Percentiles rank a stretch among this genome's conserved stretches.
Evolutionary conservation across 2,329 filamentous ascomycete genomes (phyloP).

Genomic region (Elsinoe batatas): DNA sequence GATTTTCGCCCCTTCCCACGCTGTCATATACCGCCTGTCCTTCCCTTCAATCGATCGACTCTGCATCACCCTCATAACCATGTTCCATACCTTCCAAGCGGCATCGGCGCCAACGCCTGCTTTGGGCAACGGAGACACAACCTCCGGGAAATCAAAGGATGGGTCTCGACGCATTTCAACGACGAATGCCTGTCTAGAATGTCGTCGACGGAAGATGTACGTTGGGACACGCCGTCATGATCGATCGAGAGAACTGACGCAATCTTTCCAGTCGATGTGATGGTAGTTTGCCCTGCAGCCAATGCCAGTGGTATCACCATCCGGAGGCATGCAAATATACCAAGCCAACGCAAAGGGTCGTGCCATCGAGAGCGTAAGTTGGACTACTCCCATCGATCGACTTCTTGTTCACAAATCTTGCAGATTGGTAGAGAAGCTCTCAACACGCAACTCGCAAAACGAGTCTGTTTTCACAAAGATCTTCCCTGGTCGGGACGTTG

Average conservation of each 20-base stretch:
- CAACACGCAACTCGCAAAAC: constrained; percentile 40
- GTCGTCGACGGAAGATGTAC: constrained; percentile 65
- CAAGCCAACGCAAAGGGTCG: constrained; percentile 65
- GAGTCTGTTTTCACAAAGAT: constrained; percentile 34
- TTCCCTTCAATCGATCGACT: neutral
- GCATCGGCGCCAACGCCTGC: constrained; percentile 21
- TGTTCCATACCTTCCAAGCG: constrained; percentile 39
- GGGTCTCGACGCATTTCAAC: constrained; percentile 38
- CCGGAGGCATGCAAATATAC: constrained; percentile 72
- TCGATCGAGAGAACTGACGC: neutral
- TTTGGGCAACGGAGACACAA: constrained; percentile 25
- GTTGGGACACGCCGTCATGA: neutral
- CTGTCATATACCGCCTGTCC: neutral
- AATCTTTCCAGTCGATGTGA: constrained; percentile 50
- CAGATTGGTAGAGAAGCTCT: constrained; percentile 49
- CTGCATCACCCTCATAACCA: constrained; percentile 17
- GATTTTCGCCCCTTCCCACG: neutral
- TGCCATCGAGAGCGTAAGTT: constrained; percentile 66
- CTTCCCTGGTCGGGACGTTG: constrained; percentile 34
- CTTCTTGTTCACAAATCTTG: constrained; percentile 41
- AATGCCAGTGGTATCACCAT: constrained; percentile 72
- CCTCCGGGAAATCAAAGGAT: constrained; percentile 28
- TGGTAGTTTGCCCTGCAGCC: constrained; percentile 70
- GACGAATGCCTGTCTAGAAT: constrained; percentile 60
- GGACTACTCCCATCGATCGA: constrained; percentile 18